Conservation (phyloP, 129 eudicot genomes). For the Cynara cardunculus region DNA sequence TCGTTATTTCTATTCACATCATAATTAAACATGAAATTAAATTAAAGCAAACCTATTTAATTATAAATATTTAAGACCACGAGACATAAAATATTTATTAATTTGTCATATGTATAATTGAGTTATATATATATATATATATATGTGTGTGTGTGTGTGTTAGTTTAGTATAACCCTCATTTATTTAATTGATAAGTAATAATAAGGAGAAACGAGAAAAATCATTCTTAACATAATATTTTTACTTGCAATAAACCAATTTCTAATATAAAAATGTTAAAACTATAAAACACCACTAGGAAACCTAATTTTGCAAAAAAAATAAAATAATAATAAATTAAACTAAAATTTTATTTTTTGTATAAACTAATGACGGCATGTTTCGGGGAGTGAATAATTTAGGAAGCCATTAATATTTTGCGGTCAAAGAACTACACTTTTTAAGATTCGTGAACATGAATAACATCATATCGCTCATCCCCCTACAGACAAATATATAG, state of each 20-base stretch:
- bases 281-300: neutral
- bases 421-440: neutral
- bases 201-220: no score
- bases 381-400: neutral
- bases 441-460: neutral
- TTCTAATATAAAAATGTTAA: no score
- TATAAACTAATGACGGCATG: neutral
- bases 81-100: neutral
- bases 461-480: neutral
- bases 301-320: neutral
- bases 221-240: neutral
- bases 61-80: neutral
- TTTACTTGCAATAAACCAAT: neutral
- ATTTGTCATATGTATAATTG: neutral
- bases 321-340: no score
- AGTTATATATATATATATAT: no score
- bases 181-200: neutral
- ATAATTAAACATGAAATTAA: neutral
- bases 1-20: neutral
- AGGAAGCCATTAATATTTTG: neutral
- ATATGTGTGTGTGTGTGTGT: no score
- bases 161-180: neutral
- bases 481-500: no score
- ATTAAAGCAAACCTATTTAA: neutral
- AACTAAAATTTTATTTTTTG: no score